A percentile compares a stretch with the other conserved stretches of the same genome.
Evolutionary conservation across 2,329 filamentous ascomycete species (phyloP).

Genomic region (Clarireedia paspali): DNA sequence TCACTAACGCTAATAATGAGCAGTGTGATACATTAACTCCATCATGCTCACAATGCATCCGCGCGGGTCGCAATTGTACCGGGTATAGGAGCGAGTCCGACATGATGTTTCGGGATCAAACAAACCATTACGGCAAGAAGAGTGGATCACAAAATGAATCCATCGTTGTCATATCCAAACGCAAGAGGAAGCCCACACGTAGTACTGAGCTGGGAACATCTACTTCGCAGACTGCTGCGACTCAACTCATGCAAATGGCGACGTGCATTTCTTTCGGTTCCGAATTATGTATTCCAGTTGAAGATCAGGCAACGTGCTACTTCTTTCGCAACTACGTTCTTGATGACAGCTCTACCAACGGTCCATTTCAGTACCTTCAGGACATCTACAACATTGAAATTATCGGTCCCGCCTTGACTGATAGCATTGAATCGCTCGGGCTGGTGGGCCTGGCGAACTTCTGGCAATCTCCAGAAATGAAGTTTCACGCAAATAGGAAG

Average conservation of each 20-base stretch:
- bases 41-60: conserved; percentile 47
- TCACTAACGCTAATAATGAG: conserved; percentile 1
- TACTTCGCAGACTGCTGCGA: background rate
- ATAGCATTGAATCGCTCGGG: conserved; percentile 19
- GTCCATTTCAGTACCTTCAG: conserved; percentile 20
- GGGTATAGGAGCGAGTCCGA: conserved; percentile 49
- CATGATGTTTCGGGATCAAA: conserved; percentile 51
- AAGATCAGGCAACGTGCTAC: conserved; percentile 22
- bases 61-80: conserved; percentile 43
- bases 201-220: too few species aligned
- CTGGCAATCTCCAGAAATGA: conserved; percentile 16
- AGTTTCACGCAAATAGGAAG: conserved; percentile 12
- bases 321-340: conserved; percentile 26
- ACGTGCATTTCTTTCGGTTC: background rate
- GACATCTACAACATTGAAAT: conserved; percentile 33
- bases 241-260: background rate
- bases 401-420: conserved; percentile 32
- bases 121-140: conserved; percentile 21
- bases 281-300: conserved; percentile 8
- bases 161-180: background rate
- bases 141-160: conserved; percentile 7
- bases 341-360: conserved; percentile 10
- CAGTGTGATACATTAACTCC: conserved; percentile 47
- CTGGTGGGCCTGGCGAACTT: conserved; percentile 20
- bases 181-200: background rate